Evolutionary conservation across 2,329 filamentous ascomycete species (phyloP).

Genomic region (Spiromastix sp.): DNA sequence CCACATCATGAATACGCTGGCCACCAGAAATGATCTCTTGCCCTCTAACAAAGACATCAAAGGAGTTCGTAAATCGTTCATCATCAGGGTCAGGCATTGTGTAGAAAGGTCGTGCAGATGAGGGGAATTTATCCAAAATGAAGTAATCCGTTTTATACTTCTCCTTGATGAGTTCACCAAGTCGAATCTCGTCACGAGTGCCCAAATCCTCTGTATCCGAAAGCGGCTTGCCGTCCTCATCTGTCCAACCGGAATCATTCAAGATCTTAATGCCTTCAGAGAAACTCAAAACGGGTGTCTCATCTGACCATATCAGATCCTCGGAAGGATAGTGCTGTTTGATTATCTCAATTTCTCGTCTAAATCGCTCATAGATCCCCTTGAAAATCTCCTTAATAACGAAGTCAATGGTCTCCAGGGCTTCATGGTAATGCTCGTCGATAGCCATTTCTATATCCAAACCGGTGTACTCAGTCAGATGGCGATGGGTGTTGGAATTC

Average conservation of each 20-base stretch:
- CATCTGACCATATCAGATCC: slow-evolving; percentile 75
- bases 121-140: slow-evolving; percentile 86
- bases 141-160: slow-evolving; percentile 88
- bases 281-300: slow-evolving; percentile 76
- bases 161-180: slow-evolving; percentile 75
- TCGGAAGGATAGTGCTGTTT: slow-evolving; percentile 78
- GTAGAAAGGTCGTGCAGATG: slow-evolving; percentile 78
- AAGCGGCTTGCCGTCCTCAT: slow-evolving; percentile 63
- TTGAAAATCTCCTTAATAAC: slow-evolving; percentile 73
- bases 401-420: slow-evolving; percentile 65
- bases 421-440: slow-evolving; percentile 80
- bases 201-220: slow-evolving; percentile 69
- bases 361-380: slow-evolving; percentile 57
- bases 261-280: slow-evolving; percentile 69
- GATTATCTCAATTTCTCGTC: slow-evolving; percentile 65
- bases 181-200: slow-evolving; percentile 75
- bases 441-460: slow-evolving; percentile 90
- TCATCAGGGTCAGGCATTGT: slow-evolving; percentile 73
- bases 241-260: slow-evolving; percentile 63
- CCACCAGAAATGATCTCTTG: slow-evolving; percentile 90
- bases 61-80: slow-evolving; percentile 68
- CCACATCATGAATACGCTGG: slow-evolving; percentile 79
- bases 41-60: slow-evolving; percentile 87
- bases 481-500: slow-evolving; percentile 89
- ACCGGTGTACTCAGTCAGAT: slow-evolving; percentile 89